phyloP scores from a whole-genome alignment of 805 yeast genomes.

The Saccharomycopsis sp. region DNA sequence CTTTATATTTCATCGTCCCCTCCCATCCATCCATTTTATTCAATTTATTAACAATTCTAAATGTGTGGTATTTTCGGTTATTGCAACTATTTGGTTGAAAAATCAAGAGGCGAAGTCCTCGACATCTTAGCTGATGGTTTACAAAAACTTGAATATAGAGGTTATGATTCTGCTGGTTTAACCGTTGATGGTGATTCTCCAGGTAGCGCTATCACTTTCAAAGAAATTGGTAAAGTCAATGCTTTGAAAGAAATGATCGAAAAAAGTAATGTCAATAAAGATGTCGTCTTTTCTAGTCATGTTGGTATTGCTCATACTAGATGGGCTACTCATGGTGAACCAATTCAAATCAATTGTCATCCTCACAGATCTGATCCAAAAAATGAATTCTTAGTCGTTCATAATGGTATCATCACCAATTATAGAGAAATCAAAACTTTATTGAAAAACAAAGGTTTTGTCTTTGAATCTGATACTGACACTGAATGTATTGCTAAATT shows the following conservation, averaged over 20 bases:
- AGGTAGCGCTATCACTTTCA: constrained; percentile 61
- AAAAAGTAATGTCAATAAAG: constrained; percentile 40
- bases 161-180: constrained; percentile 95
- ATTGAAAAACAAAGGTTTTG: constrained; percentile 66
- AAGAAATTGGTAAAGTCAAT: constrained; percentile 86
- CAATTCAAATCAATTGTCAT: constrained; percentile 78
- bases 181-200: constrained; percentile 86
- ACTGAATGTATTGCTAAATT: constrained; percentile 96
- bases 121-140: constrained; percentile 82
- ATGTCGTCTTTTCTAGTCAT: constrained; percentile 66
- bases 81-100: constrained; percentile 89
- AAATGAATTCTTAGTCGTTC: constrained; percentile 86
- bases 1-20: no score
- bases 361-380: constrained; percentile 85
- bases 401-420: constrained; percentile 97
- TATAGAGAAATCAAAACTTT: constrained; percentile 84
- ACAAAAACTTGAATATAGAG: constrained; percentile 89
- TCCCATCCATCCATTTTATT: no score
- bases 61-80: constrained; percentile 97
- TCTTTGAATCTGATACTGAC: constrained; percentile 89
- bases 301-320: constrained; percentile 98
- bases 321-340: constrained; percentile 99
- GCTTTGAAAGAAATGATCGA: constrained; percentile 61
- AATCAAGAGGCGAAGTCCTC: constrained; percentile 84
- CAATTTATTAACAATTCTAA: background rate